These are phyloP conservation scores for Plasmodium blacklocki DNA, from an alignment of 169 alveolate species.

Conservation along the genomic window DNA sequence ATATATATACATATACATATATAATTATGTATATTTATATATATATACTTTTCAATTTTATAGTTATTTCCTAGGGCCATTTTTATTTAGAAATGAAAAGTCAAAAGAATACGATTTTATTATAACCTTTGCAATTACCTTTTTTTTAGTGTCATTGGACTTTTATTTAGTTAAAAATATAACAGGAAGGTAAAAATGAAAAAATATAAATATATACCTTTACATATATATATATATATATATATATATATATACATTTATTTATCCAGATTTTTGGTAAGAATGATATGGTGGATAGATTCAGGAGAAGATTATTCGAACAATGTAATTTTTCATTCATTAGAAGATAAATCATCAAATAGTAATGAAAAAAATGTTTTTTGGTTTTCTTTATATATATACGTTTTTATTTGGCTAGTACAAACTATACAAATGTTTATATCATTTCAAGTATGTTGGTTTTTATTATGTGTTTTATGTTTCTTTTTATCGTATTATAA, in stretches of 20 bases:
- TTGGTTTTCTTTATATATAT: conserved; percentile 61
- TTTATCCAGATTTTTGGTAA: conserved; percentile 56
- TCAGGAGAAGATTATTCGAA: conserved; percentile 60
- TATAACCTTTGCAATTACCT: conserved; percentile 63
- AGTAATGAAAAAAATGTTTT: conserved; percentile 46
- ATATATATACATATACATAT: neutral
- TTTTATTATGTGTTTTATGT: conserved; percentile 51
- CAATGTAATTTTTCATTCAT: conserved; percentile 53
- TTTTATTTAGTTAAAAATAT: conserved; percentile 77
- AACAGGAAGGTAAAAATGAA: conserved; percentile 57
- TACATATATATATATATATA: neutral
- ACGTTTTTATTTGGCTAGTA: conserved; percentile 52
- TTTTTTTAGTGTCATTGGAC: conserved; percentile 73
- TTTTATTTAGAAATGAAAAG: conserved; percentile 48
- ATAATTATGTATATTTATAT: neutral
- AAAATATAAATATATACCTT: neutral
- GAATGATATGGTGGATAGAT: conserved; percentile 78
- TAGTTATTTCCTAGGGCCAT: conserved; percentile 72
- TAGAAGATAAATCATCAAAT: conserved; percentile 42
- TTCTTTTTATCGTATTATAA: conserved; percentile 54
- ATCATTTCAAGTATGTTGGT: conserved; percentile 74
- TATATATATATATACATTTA: neutral
- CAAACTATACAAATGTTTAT: conserved; percentile 73
- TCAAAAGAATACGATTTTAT: conserved; percentile 71
- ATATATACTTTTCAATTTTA: conserved; percentile 9